phyloP scores from a whole-genome alignment of 176 grass and related monocot genomes.

The Lolium rigidum region DNA sequence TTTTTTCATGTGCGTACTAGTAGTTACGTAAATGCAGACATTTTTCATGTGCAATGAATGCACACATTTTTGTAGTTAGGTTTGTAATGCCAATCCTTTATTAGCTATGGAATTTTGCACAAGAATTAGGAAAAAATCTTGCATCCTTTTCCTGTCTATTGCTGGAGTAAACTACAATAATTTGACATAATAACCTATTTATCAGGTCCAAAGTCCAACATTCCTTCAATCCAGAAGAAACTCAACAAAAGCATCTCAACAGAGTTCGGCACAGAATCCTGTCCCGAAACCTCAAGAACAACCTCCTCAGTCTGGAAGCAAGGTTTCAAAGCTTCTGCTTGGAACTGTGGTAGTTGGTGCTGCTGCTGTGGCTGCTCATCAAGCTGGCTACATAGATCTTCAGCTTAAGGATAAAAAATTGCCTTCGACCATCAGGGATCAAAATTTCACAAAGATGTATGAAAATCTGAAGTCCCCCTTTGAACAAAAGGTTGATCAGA shows the following conservation, averaged over 20 bases:
- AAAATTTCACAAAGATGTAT: slow-evolving; percentile 46
- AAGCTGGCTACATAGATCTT: slow-evolving; percentile 70
- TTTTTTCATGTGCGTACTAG: neutral
- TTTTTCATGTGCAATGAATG: slow-evolving; percentile 17
- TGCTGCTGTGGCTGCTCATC: slow-evolving; percentile 71
- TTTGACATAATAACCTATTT: slow-evolving; percentile 20
- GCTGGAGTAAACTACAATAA: slow-evolving; percentile 10
- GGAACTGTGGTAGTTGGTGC: slow-evolving; percentile 70
- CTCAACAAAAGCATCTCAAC: slow-evolving; percentile 70
- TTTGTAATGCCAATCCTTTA: neutral
- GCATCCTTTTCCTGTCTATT: neutral
- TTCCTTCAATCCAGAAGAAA: slow-evolving; percentile 65
- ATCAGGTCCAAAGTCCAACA: slow-evolving; percentile 52
- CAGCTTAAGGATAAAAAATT: slow-evolving; percentile 53
- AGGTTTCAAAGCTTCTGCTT: slow-evolving; percentile 66
- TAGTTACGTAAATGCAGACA: slow-evolving; percentile 2
- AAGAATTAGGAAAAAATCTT: slow-evolving; percentile 6
- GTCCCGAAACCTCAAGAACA: slow-evolving; percentile 50
- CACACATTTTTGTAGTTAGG: neutral
- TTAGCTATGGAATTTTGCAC: neutral
- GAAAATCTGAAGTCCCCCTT: slow-evolving; percentile 56
- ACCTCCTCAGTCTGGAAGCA: slow-evolving; percentile 60
- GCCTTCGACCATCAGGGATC: slow-evolving; percentile 32
- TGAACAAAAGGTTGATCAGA: slow-evolving; percentile 51
- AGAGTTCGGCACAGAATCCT: slow-evolving; percentile 54